Evolutionary conservation across 495 filamentous ascomycete species (phyloP), one percentile per base, ranked within the genome.

Genomic region (Penicillium samsonianum): DNA sequence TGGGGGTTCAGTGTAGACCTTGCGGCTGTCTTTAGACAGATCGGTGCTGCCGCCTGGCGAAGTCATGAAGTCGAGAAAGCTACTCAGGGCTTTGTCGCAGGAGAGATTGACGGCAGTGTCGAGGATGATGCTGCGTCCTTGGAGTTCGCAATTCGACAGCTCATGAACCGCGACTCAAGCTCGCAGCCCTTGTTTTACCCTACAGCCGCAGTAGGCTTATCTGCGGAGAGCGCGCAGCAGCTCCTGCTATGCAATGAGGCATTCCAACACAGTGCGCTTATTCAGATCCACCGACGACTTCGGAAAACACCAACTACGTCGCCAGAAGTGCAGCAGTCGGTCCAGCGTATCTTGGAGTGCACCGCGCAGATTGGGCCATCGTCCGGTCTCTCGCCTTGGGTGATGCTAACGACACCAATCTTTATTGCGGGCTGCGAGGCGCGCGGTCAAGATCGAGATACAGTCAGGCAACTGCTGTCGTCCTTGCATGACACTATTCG

Each of bases 341-440:
- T 79, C 35, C 64, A 65, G 57, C 67, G 69, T 35, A 79, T 79
- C 43, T 56, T 79, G 26, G 76, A 74, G 20, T 79, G 74, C 41
- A 73, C 74, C 8, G 68, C 70, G 0, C 62, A 73, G 51, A 78
- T 79, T 50, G 73, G 71, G 6, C 76, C 76, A 2, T 75, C 72
- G 1, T 59, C 71, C 23, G 76, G 74, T 1, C 64, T 78, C 11
- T 74, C 74, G 49, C 76, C 76, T 12, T 79, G 76, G 76, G 74
- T 74, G 9, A 71, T 79, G 65, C 64, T 79, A n/a, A 78, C 76
- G 20, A 79, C 76, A 8, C 74, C 76, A 5, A 60, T 79, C 11
- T 79, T 79, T 48, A 78, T 77, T 53, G 76, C 74, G 16, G 76
- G 76, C 8, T 79, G 76, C 41, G 76, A 79, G 37, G 74, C 76